Conservation (phyloP, 306 rosid species). For the Begonia fuchsioides region DNA sequence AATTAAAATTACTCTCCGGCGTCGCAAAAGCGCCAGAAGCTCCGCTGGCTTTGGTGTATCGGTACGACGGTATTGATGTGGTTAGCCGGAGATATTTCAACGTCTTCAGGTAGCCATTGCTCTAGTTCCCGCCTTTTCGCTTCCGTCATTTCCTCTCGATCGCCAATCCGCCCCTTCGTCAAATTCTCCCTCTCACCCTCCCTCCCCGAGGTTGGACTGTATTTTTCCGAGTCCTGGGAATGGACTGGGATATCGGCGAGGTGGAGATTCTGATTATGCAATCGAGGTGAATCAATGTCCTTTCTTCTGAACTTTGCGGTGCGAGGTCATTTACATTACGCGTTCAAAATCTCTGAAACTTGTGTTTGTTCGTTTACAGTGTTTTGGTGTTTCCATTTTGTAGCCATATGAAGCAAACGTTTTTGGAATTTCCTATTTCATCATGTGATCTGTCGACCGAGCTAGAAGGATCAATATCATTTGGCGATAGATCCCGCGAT, state of each 20-base stretch:
- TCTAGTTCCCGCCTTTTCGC: conserved; percentile 68
- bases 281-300: conserved; percentile 65
- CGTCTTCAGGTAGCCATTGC: conserved; percentile 79
- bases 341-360: neutral
- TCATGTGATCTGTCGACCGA: neutral
- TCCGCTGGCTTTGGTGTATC: conserved; percentile 89
- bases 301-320: conserved; percentile 79
- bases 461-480: neutral
- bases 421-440: neutral
- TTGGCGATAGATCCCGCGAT: conserved; percentile 57
- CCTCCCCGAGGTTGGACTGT: neutral
- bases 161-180: conserved; percentile 50
- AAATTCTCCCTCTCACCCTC: conserved; percentile 20
- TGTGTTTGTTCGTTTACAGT: too few species aligned
- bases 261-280: conserved; percentile 77
- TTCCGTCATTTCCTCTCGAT: conserved; percentile 91
- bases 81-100: conserved; percentile 77
- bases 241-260: conserved; percentile 72
- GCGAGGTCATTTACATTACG: neutral
- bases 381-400: too few species aligned
- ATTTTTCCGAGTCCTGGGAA: conserved; percentile 24
- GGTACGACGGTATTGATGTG: conserved; percentile 52
- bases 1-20: too few species aligned
- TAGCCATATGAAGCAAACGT: too few species aligned
- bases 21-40: conserved; percentile 43